A percentile compares a stretch with the other conserved stretches of the same genome.
These are phyloP conservation scores for Trichoderma oligosporum DNA, from an alignment of 2,329 filamentous ascomycete genomes.

Conservation along the genomic window DNA sequence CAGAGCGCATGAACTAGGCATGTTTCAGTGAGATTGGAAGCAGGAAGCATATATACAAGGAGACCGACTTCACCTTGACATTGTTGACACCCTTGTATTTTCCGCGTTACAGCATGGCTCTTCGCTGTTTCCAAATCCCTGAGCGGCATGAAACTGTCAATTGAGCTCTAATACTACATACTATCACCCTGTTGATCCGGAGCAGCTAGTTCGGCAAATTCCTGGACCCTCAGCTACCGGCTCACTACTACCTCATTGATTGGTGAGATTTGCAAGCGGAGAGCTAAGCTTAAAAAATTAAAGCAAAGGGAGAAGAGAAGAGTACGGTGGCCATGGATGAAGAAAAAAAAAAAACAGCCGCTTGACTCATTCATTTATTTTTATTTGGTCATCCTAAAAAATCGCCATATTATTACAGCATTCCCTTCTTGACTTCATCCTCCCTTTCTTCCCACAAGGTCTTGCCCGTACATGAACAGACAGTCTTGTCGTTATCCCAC, in stretches of 20 bases:
- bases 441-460: conserved; percentile 96
- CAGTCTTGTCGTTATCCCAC: conserved; percentile 98
- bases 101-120: neutral
- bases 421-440: conserved; percentile 84
- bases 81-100: neutral
- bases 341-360: neutral
- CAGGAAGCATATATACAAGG: neutral
- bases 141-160: conserved; percentile 7
- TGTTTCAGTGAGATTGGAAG: conserved; percentile 9
- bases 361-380: neutral
- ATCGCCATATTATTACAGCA: conserved; percentile 63
- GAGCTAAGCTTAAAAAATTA: conserved; percentile 7
- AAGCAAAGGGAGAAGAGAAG: neutral
- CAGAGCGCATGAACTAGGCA: conserved; percentile 5
- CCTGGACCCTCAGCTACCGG: neutral
- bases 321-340: neutral
- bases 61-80: neutral
- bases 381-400: conserved; percentile 1
- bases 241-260: neutral
- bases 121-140: neutral
- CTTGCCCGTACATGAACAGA: conserved; percentile 96
- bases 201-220: neutral
- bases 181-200: neutral
- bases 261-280: neutral
- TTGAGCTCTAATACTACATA: neutral